Conservation (phyloP, 345 rosid genomes). For the Hibiscus syriacus region DNA sequence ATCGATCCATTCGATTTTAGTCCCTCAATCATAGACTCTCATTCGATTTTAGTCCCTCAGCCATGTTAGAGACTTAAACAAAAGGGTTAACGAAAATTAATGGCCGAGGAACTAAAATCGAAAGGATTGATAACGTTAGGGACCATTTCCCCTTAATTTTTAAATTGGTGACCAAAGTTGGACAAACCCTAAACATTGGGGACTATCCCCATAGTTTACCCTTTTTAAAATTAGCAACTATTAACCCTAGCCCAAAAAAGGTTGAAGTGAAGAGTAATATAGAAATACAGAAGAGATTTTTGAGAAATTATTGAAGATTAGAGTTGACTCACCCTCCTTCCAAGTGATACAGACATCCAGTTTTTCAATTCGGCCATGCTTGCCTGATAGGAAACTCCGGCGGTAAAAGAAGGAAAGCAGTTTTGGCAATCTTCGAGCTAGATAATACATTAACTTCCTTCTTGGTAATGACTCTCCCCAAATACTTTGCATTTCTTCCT, state of each 20-base stretch:
- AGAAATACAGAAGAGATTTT: neutral
- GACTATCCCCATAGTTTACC: no score
- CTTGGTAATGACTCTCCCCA: slow-evolving; percentile 60
- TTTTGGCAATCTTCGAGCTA: slow-evolving; percentile 66
- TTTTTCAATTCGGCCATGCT: slow-evolving; percentile 58
- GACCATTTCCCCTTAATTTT: no score
- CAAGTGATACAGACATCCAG: slow-evolving; percentile 67
- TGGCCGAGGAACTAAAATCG: no score
- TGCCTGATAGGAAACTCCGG: slow-evolving; percentile 71
- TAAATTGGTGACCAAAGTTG: no score
- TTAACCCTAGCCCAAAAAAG: neutral
- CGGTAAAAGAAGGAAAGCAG: slow-evolving; percentile 54
- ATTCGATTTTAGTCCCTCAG: no score
- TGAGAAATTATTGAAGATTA: neutral
- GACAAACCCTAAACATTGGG: no score
- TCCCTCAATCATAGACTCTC: no score
- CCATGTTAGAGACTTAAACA: no score
- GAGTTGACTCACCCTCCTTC: slow-evolving; percentile 47
- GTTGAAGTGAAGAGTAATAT: neutral
- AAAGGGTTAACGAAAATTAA: no score
- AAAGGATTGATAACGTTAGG: no score
- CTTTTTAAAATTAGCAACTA: neutral
- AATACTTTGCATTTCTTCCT: slow-evolving; percentile 61
- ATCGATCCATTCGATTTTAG: no score
- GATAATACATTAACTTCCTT: slow-evolving; percentile 56